Base-by-base conservation (phyloP, 169 alveolate genomes). In the Plasmodium knowlesi region DNA sequence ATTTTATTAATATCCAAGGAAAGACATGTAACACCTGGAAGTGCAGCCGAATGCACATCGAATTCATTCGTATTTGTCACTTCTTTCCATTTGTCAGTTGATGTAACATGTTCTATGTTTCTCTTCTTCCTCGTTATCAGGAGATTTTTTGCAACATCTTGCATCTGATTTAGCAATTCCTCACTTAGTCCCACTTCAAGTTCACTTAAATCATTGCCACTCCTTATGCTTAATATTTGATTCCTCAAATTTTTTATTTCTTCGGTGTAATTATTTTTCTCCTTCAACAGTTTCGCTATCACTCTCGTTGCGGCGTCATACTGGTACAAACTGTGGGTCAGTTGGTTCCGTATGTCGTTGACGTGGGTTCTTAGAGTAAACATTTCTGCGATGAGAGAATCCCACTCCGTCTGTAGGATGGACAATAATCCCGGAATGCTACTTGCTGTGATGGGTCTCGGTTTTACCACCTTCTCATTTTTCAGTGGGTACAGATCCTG, bases 281-380 rank as follows among this genome's bases (percentile, higher is more conserved):
- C 99, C 86, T 98, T 97, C 12, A 98, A 93, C 28, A 99, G 97
- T 93, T 99, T 95, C 19, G 99, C 99, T 12, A 99, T 98, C 25
- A 99, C 99, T 81, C 99, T 96, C 34, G 99, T 98, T 14, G 99
- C 99, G 2, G 99, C 99, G 86, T 99, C 99, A 83, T 99, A 99
- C 92, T 99, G 99, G 96, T 99, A 99, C 32, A 99, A 97, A 43
- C 99, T 97, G 88, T 99, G 99, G 46, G 99, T 97, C 34, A 99
- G 98, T 96, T 99, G 99, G 93, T 98, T 97, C 76, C 99, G 19
- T 19, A 94, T 96, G 34, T 96, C 96, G 71, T 97, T 98, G 0
- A 96, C 97, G 82, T 97, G 98, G 86, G 98, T 92, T 81, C 98
- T 97, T 71, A 99, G 96, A 43, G 97, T 92, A 83, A 96, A 98